Percentiles rank a stretch among this genome's conserved stretches.
These are phyloP conservation scores for Buddleja alternifolia DNA, from an alignment of 257 asterid genomes.

Conservation along the genomic window DNA sequence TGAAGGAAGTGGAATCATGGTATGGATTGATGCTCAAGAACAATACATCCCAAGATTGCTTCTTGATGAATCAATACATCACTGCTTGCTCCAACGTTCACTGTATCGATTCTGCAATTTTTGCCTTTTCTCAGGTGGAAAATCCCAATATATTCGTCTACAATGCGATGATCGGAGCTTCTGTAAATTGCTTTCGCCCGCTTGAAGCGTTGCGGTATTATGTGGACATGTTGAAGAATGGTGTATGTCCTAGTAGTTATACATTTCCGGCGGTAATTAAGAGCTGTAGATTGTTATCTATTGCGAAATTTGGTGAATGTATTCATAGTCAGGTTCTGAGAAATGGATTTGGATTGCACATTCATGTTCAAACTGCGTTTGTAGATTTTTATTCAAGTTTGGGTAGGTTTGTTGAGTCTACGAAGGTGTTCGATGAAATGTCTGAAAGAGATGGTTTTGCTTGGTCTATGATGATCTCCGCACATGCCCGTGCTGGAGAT, in stretches of 20 bases:
- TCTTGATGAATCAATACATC: conserved; percentile 69
- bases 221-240: conserved; percentile 54
- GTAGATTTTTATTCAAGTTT: conserved; percentile 68
- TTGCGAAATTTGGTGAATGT: conserved; percentile 47
- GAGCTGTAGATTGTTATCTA: conserved; percentile 46
- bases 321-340: conserved; percentile 63
- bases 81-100: conserved; percentile 57
- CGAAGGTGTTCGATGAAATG: conserved; percentile 71
- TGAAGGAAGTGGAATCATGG: conserved; percentile 61
- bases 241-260: conserved; percentile 56
- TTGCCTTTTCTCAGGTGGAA: conserved; percentile 48
- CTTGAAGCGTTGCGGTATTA: conserved; percentile 44
- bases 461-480: conserved; percentile 70
- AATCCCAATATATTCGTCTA: conserved; percentile 64
- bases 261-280: conserved; percentile 67
- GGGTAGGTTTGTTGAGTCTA: conserved; percentile 47
- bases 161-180: conserved; percentile 60
- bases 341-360: conserved; percentile 49
- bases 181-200: conserved; percentile 52
- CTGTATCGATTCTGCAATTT: conserved; percentile 44
- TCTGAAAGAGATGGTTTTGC: conserved; percentile 60
- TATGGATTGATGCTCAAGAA: conserved; percentile 53
- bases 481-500: conserved; percentile 57
- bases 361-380: conserved; percentile 65
- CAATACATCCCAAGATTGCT: conserved; percentile 61